Percentiles rank a stretch among this genome's conserved stretches.
Conservation (phyloP, 257 asterid genomes). For the Henckelia pumila region DNA sequence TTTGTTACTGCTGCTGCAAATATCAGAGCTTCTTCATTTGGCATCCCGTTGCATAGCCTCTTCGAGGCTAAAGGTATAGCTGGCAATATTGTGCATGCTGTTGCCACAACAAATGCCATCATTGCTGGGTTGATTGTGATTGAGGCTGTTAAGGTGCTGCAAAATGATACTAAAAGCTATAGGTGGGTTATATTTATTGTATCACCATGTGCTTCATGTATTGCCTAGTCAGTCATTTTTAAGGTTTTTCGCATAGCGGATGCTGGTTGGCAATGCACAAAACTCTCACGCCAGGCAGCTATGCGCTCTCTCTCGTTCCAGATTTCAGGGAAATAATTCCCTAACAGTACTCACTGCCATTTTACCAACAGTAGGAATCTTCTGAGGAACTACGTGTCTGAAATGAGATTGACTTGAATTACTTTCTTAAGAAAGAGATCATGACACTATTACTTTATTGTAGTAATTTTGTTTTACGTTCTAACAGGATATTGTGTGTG, state of each 20-base stretch:
- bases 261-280: background rate
- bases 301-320: background rate
- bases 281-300: constrained; percentile 2
- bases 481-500: constrained; percentile 25
- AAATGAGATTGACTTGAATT: constrained; percentile 7
- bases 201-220: constrained; percentile 12
- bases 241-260: background rate
- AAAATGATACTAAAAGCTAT: constrained; percentile 59
- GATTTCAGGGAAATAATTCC: background rate
- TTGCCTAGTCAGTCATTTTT: constrained; percentile 9
- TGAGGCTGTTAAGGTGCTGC: constrained; percentile 94
- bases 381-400: constrained; percentile 6
- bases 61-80: constrained; percentile 98
- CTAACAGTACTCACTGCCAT: background rate
- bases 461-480: background rate
- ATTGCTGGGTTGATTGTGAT: constrained; percentile 96
- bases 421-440: background rate
- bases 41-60: constrained; percentile 92
- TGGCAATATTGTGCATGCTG: constrained; percentile 97
- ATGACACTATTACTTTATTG: background rate
- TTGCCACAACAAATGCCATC: constrained; percentile 98
- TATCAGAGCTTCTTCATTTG: constrained; percentile 97
- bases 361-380: constrained; percentile 1
- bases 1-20: constrained; percentile 98
- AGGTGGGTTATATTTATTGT: constrained; percentile 46